phyloP scores from a whole-genome alignment of 768 basidiomycete species.

The Infundibulicybe gibba region DNA sequence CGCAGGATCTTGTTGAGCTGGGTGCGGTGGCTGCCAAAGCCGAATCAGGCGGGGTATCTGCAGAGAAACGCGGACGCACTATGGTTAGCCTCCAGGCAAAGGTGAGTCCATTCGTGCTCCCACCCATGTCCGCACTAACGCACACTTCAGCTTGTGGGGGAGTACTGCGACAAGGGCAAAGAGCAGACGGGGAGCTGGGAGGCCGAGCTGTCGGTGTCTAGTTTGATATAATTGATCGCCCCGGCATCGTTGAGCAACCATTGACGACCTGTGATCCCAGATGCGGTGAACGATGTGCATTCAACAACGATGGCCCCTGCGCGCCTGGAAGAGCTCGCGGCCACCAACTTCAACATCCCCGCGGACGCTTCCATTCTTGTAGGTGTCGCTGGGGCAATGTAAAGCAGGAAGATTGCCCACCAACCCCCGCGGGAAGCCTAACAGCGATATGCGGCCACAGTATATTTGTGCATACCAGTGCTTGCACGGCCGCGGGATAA shows the following conservation, averaged over 20 bases:
- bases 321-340: slow-evolving; percentile 14
- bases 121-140: background rate
- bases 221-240: slow-evolving; percentile 9
- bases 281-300: slow-evolving; percentile 38
- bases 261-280: slow-evolving; percentile 11
- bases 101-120: too few relatives aligned
- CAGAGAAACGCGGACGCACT: background rate
- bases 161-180: slow-evolving; percentile 23
- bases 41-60: slow-evolving; percentile 16
- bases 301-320: slow-evolving; percentile 27
- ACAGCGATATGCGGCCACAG: slow-evolving; percentile 16
- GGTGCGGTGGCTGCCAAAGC: slow-evolving; percentile 25
- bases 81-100: background rate
- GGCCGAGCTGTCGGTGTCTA: slow-evolving; percentile 14
- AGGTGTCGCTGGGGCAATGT: background rate
- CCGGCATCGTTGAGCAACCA: background rate
- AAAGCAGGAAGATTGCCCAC: background rate
- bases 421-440: too few relatives aligned
- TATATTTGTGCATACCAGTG: slow-evolving; percentile 27
- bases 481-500: slow-evolving; percentile 24
- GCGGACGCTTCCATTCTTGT: background rate
- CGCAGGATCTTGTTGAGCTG: slow-evolving; percentile 30
- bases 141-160: slow-evolving; percentile 25
- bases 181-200: slow-evolving; percentile 33
- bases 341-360: too few relatives aligned